A percentile compares a stretch with the other conserved stretches of the same genome.
These are phyloP conservation scores for Podaxis carcinomalis DNA, from an alignment of 768 basidiomycete species.

Conservation along the genomic window DNA sequence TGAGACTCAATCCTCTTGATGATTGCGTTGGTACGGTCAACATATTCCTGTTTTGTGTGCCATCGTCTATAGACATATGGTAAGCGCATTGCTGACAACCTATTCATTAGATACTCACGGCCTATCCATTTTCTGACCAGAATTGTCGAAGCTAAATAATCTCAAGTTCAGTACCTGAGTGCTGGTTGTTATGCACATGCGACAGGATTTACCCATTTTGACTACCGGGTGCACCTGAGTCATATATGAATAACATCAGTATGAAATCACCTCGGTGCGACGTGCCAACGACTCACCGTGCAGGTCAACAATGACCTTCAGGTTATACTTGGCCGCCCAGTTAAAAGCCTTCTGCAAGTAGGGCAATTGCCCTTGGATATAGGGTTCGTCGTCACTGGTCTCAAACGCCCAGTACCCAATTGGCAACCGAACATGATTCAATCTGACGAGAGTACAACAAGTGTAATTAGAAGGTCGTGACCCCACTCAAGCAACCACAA, in stretches of 20 bases:
- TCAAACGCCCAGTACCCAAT: conserved; percentile 91
- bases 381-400: conserved; percentile 70
- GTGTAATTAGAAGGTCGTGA: neutral
- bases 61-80: conserved; percentile 37
- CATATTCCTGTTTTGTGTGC: conserved; percentile 63
- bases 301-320: conserved; percentile 81
- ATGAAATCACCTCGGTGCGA: neutral
- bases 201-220: conserved; percentile 31
- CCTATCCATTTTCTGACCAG: conserved; percentile 53
- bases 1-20: conserved; percentile 58
- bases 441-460: conserved; percentile 28
- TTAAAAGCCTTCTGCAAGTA: conserved; percentile 59
- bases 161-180: neutral
- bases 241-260: neutral
- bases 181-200: neutral
- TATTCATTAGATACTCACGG: conserved; percentile 33
- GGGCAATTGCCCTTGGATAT: conserved; percentile 67
- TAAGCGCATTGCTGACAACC: neutral
- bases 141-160: conserved; percentile 66
- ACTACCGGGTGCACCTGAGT: conserved; percentile 65
- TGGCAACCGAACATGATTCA: conserved; percentile 79
- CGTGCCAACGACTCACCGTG: conserved; percentile 34
- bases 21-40: conserved; percentile 59
- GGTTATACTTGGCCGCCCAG: conserved; percentile 63
- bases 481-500: neutral